These are phyloP conservation scores for Pestalotiopsis sp. DNA, from an alignment of 2,329 filamentous ascomycete species.

Conservation along the genomic window DNA sequence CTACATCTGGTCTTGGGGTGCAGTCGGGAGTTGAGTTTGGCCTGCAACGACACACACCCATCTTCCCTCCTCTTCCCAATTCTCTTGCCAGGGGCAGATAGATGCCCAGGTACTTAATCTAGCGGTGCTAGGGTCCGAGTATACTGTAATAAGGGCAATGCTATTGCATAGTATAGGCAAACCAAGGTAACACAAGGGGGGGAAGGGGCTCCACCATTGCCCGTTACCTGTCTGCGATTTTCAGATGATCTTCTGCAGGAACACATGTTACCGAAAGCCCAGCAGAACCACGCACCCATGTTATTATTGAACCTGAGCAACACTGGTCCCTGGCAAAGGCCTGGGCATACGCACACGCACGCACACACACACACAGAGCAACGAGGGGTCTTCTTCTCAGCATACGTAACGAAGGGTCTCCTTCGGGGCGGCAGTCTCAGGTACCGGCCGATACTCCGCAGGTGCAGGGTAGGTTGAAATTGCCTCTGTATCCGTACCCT, in stretches of 20 bases:
- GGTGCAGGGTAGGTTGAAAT: neutral
- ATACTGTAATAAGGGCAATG: neutral
- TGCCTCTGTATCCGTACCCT: neutral
- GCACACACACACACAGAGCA: neutral
- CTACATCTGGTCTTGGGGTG: neutral
- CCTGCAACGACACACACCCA: neutral
- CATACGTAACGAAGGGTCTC: neutral
- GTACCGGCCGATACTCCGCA: neutral
- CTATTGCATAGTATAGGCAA: neutral
- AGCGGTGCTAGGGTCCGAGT: neutral
- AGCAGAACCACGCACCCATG: neutral
- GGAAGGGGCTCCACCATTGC: neutral
- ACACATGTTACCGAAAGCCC: neutral
- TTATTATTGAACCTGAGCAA: neutral
- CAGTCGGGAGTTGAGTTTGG: neutral
- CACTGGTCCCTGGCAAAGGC: neutral
- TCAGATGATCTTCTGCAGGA: conserved; percentile 8
- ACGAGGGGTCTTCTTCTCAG: neutral
- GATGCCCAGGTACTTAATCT: neutral
- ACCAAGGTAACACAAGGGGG: neutral
- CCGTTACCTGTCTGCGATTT: neutral
- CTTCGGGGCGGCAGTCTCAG: neutral
- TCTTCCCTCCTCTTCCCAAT: neutral
- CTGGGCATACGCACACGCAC: neutral
- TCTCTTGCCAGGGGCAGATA: neutral